These are phyloP conservation scores for Bimuria novae-zelandiae DNA, from an alignment of 2,329 filamentous ascomycete species.

Conservation along the genomic window DNA sequence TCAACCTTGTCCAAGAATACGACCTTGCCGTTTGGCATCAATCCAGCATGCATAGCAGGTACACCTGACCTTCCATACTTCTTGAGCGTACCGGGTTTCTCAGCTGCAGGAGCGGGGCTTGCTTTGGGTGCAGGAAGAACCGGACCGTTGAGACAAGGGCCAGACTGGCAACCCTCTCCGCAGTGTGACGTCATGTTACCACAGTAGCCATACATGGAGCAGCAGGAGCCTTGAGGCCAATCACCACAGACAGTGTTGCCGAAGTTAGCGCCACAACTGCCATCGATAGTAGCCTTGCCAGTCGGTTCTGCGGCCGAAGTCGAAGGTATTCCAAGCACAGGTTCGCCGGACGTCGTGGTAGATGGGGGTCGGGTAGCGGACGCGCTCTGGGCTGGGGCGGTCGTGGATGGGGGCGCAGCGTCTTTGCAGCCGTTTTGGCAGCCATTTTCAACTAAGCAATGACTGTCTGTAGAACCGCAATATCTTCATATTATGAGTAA, in stretches of 20 bases:
- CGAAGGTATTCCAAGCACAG: slow-evolving; percentile 43
- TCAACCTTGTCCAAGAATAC: slow-evolving; percentile 68
- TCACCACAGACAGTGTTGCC: slow-evolving; percentile 56
- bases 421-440: slow-evolving; percentile 49
- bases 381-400: slow-evolving; percentile 14
- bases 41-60: slow-evolving; percentile 66
- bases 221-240: slow-evolving; percentile 59
- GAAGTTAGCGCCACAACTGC: slow-evolving; percentile 58
- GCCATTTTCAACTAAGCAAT: slow-evolving; percentile 44
- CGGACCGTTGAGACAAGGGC: slow-evolving; percentile 53
- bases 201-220: slow-evolving; percentile 63
- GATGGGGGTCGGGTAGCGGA: slow-evolving; percentile 35
- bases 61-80: slow-evolving; percentile 62
- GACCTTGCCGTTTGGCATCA: slow-evolving; percentile 63
- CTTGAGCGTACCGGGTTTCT: slow-evolving; percentile 53
- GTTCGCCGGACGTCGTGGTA: slow-evolving; percentile 40
- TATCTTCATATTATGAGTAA: slow-evolving; percentile 30
- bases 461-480: slow-evolving; percentile 44
- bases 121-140: slow-evolving; percentile 47
- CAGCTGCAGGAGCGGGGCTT: slow-evolving; percentile 52
- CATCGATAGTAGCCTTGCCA: slow-evolving; percentile 53
- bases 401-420: slow-evolving; percentile 16
- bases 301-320: slow-evolving; percentile 26
- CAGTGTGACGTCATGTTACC: slow-evolving; percentile 57
- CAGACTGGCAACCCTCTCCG: slow-evolving; percentile 60